Percentiles rank a stretch among this genome's conserved stretches.
These are phyloP conservation scores for Fusarium sp. DNA, from an alignment of 2,329 filamentous ascomycete species.

Conservation along the genomic window DNA sequence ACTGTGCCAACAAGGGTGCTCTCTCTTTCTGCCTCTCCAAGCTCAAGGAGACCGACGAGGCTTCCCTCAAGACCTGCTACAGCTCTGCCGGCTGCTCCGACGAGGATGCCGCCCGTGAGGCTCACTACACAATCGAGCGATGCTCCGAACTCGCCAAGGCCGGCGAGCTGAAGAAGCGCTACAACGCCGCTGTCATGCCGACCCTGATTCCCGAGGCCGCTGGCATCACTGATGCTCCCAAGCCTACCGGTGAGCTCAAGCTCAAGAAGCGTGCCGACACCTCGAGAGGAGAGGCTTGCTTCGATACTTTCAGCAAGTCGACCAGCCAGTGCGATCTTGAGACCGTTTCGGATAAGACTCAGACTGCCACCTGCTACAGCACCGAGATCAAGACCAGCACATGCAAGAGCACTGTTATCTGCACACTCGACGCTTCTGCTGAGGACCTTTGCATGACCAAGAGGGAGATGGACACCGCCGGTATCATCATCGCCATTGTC, in stretches of 20 bases:
- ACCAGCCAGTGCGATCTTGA: conserved; percentile 53
- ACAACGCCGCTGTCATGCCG: conserved; percentile 36
- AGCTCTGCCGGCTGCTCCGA: conserved; percentile 50
- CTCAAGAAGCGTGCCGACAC: conserved; percentile 35
- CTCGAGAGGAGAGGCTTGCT: conserved; percentile 48
- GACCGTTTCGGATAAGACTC: conserved; percentile 51
- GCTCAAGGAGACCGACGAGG: conserved; percentile 46
- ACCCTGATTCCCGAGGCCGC: conserved; percentile 32
- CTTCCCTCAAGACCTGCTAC: conserved; percentile 55
- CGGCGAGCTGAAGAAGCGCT: conserved; percentile 48
- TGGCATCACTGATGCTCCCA: conserved; percentile 27
- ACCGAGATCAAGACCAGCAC: conserved; percentile 50
- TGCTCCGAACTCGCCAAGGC: conserved; percentile 47
- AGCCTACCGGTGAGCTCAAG: conserved; percentile 24
- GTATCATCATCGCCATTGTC: conserved; percentile 60
- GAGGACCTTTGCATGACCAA: conserved; percentile 56
- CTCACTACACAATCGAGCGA: conserved; percentile 45
- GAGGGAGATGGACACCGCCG: conserved; percentile 56
- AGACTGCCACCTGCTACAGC: conserved; percentile 54
- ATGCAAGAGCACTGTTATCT: conserved; percentile 59
- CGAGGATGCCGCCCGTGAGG: conserved; percentile 47
- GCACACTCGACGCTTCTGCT: conserved; percentile 54
- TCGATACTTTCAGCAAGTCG: conserved; percentile 51
- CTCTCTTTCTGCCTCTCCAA: conserved; percentile 57
- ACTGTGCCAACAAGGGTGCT: conserved; percentile 57